phyloP scores from a whole-genome alignment of 352 stramenopile species.

The Globisporangium apiculatum region DNA sequence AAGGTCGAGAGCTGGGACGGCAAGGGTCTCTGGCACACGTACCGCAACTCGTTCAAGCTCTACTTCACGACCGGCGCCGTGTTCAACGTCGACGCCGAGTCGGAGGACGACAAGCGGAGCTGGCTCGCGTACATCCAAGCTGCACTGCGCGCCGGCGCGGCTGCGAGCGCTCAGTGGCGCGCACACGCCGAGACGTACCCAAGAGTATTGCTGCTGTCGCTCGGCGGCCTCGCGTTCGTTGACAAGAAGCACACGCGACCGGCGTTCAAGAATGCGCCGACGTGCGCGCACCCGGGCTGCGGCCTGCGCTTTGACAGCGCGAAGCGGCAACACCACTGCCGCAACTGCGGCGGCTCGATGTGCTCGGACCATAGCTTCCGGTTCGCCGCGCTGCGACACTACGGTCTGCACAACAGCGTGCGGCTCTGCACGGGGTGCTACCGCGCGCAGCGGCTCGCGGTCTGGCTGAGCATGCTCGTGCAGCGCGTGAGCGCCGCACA shows the following conservation, averaged over 20 bases:
- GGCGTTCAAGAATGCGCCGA: conserved; percentile 65
- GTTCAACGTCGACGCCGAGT: conserved; percentile 77
- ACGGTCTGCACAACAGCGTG: conserved; percentile 52
- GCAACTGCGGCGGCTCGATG: conserved; percentile 70
- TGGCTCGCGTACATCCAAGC: conserved; percentile 78
- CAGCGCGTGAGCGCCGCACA: conserved; percentile 53
- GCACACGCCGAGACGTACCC: conserved; percentile 22
- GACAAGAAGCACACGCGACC: conserved; percentile 51
- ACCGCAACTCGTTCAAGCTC: conserved; percentile 81
- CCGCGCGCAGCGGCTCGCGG: conserved; percentile 62
- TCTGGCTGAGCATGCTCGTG: conserved; percentile 61
- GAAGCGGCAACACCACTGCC: conserved; percentile 79
- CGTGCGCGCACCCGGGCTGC: conserved; percentile 56
- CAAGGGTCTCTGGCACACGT: conserved; percentile 73
- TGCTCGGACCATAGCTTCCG: conserved; percentile 77
- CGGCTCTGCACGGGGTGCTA: conserved; percentile 67
- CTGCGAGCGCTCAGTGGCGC: conserved; percentile 32
- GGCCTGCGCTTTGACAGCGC: conserved; percentile 66
- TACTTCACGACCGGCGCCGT: conserved; percentile 64
- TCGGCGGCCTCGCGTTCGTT: conserved; percentile 48
- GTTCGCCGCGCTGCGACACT: conserved; percentile 60
- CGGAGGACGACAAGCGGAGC: conserved; percentile 65
- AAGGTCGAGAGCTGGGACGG: conserved; percentile 83
- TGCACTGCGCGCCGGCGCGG: conserved; percentile 34
- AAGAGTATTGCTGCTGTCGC: conserved; percentile 39